A percentile compares a stretch with the other conserved stretches of the same genome.
Conservation (phyloP, 2,329 filamentous ascomycete species). For the Huntiella bhutanensis region DNA sequence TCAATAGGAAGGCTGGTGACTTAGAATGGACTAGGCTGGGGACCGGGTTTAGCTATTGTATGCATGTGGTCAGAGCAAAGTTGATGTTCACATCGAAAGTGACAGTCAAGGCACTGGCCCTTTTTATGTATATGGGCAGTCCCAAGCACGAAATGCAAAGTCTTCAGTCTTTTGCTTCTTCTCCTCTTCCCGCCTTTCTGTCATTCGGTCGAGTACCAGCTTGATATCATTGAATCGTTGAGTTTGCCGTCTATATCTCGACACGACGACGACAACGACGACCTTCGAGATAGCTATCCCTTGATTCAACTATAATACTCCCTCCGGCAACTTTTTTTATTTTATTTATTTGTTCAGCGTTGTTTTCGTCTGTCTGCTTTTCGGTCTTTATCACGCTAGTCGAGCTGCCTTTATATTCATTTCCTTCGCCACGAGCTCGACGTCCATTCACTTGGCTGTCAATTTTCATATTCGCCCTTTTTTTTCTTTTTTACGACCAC, state of each 20-base stretch:
- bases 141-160: too few relatives aligned
- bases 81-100: too few relatives aligned
- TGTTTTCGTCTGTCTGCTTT: constrained; percentile 1
- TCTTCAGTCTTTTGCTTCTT: not conserved
- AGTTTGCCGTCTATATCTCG: not conserved
- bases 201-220: not conserved
- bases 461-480: not conserved
- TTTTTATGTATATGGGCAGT: too few relatives aligned
- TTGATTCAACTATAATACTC: not conserved
- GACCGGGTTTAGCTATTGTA: not conserved
- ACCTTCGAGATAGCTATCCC: not conserved
- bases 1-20: constrained; percentile 3
- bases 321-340: not conserved
- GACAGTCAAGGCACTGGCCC: too few relatives aligned
- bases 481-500: not conserved
- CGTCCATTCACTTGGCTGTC: constrained; percentile 10
- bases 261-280: not conserved
- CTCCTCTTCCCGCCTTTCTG: not conserved
- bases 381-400: constrained; percentile 1
- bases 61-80: not conserved
- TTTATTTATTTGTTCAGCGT: not conserved
- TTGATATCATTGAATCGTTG: not conserved
- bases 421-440: constrained; percentile 4
- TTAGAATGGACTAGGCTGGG: constrained; percentile 3
- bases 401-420: constrained; percentile 3